These are phyloP conservation scores for Abortiporus biennis DNA, from an alignment of 1,284 basidiomycete species.

Conservation along the genomic window DNA sequence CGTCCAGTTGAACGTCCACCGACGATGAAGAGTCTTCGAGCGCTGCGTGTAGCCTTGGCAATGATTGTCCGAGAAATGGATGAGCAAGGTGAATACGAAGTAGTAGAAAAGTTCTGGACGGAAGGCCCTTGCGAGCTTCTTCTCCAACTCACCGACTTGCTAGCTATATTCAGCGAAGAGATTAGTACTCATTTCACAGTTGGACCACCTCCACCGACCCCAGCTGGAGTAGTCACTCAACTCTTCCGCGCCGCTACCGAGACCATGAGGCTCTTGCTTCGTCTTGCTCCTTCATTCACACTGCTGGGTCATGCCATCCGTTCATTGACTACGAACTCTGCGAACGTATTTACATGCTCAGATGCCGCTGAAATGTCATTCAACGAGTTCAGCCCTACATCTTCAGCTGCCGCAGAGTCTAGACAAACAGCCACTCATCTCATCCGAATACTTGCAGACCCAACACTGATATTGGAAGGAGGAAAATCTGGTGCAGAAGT, in stretches of 20 bases:
- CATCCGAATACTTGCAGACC: conserved; percentile 35
- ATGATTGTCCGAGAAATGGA: conserved; percentile 48
- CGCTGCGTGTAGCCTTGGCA: conserved; percentile 55
- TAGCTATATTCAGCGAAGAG: conserved; percentile 42
- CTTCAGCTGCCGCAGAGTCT: conserved; percentile 34
- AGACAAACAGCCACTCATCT: conserved; percentile 46
- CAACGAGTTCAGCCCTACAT: conserved; percentile 32
- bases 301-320: conserved; percentile 44
- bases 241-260: conserved; percentile 51
- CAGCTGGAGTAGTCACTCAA: conserved; percentile 38
- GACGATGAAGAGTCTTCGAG: conserved; percentile 43
- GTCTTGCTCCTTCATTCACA: conserved; percentile 39
- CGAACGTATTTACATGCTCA: conserved; percentile 52
- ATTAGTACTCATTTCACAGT: conserved; percentile 46
- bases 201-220: conserved; percentile 21
- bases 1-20: conserved; percentile 44
- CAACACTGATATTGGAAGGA: conserved; percentile 28
- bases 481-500: conserved; percentile 34
- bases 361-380: conserved; percentile 40
- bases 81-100: conserved; percentile 44
- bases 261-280: conserved; percentile 42
- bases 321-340: conserved; percentile 34
- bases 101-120: conserved; percentile 53
- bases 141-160: conserved; percentile 46
- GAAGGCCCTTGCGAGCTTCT: conserved; percentile 50